phyloP scores from a whole-genome alignment of 1,139 yeast genomes.

The Candida sp. region DNA sequence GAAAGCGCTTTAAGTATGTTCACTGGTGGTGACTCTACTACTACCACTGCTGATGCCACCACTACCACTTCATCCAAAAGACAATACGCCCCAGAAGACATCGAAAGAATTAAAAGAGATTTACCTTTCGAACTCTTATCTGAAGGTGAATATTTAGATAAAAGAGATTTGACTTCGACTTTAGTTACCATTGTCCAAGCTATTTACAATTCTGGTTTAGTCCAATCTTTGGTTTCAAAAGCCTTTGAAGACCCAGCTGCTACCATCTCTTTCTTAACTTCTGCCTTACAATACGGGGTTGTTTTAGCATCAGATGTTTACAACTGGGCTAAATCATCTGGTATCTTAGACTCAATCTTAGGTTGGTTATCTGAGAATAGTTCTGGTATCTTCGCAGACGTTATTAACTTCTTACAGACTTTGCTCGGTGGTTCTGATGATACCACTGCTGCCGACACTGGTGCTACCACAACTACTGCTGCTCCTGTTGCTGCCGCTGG shows the following conservation, averaged over 20 bases:
- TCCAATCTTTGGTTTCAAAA: conserved; percentile 27
- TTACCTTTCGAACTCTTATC: conserved; percentile 5
- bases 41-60: conserved; percentile 14
- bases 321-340: conserved; percentile 38
- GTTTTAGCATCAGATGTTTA: conserved; percentile 34
- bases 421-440: conserved; percentile 7
- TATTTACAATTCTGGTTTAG: conserved; percentile 36
- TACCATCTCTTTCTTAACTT: conserved; percentile 29
- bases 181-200: conserved; percentile 23
- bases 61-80: conserved; percentile 17
- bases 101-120: conserved; percentile 1
- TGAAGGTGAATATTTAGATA: conserved; percentile 23
- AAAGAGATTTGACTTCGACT: conserved; percentile 35
- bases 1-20: conserved; percentile 19
- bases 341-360: conserved; percentile 31
- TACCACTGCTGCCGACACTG: conserved; percentile 6
- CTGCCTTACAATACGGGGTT: conserved; percentile 32
- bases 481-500: background rate
- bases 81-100: conserved; percentile 3
- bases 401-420: conserved; percentile 21
- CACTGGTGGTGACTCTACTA: conserved; percentile 13
- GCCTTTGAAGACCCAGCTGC: conserved; percentile 37
- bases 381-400: conserved; percentile 25
- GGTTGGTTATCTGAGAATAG: conserved; percentile 28
- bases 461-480: conserved; percentile 2